Base-by-base conservation (phyloP, 139 green algal genomes). In the Ulvella scutata region DNA sequence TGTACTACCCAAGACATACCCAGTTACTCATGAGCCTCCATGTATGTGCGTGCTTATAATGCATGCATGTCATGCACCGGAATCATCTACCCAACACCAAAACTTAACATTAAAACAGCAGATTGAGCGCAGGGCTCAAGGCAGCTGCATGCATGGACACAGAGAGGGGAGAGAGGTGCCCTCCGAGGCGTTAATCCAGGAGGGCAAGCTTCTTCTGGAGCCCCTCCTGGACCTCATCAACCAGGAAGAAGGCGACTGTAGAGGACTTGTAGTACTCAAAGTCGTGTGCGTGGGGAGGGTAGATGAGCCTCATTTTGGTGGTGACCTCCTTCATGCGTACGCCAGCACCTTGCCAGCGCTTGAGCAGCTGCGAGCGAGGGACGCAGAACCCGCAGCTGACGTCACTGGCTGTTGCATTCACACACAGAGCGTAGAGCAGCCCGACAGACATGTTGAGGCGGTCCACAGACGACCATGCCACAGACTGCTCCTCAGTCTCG, bases 361-460 rank as follows among this genome's bases (percentile, higher is more conserved):
- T 80, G n/a, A 90, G 81, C 78, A 90, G 83, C 76, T 90, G 86
- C 20, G 86, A 85, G 1, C 86, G 79, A 2, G 86, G 86, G 51
- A 90, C 85, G 59, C 85, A 89, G 76, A 89, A 89, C 23, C 85
- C 85, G 67, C 76, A 86, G 77, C 79, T 79, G 76, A 88, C 81
- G 61, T 80, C 76, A 20, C 78, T 79, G 74, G 85, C 79, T 9
- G 77, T 77, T 6, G 84, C 84, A 9, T 86, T 77, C 73, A 85
- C 86, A 81, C 86, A 88, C 33, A 90, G 78, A n/a, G 84, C 84
- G 73, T 86, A 89, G 29, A 90, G 82, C 43, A 90, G 76, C 4
- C 86, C 86, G 33, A 90, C 84, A 10, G 82, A 88, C 82, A 90
- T 88, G 72, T 87, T 90, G 36, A 90, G 76, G 43, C 86, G 80